These are phyloP conservation scores for Penicillium nucicola DNA, from an alignment of 495 filamentous ascomycete species.

Conservation along the genomic window DNA sequence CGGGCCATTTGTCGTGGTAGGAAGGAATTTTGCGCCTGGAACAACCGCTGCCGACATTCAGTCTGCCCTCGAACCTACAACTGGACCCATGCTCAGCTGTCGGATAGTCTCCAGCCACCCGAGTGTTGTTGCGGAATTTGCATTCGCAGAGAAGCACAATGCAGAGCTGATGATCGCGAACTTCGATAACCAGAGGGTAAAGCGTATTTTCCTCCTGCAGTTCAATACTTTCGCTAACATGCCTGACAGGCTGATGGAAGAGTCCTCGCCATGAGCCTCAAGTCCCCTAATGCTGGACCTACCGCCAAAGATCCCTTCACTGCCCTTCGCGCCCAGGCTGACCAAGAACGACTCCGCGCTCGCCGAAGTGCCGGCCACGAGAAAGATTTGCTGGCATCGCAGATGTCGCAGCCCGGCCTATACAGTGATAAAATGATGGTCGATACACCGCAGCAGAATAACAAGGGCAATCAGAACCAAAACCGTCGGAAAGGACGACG, in stretches of 20 bases:
- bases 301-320: conserved; percentile 35
- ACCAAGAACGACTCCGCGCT: conserved; percentile 40
- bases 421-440: conserved; percentile 47
- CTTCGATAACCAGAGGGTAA: conserved; percentile 84
- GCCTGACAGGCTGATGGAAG: conserved; percentile 74
- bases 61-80: conserved; percentile 71
- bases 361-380: conserved; percentile 17
- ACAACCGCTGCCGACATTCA: conserved; percentile 95
- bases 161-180: conserved; percentile 78
- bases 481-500: conserved; percentile 21
- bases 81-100: conserved; percentile 69
- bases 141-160: conserved; percentile 71
- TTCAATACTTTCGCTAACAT: conserved; percentile 20
- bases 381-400: conserved; percentile 4
- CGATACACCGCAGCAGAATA: conserved; percentile 29
- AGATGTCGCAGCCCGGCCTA: conserved; percentile 16
- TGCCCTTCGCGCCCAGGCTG: conserved; percentile 43
- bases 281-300: conserved; percentile 40
- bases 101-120: conserved; percentile 66
- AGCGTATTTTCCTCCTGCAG: background rate
- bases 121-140: conserved; percentile 81
- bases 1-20: conserved; percentile 73
- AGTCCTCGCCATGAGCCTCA: conserved; percentile 71
- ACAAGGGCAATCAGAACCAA: conserved; percentile 15
- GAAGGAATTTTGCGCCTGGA: conserved; percentile 85